Base-by-base conservation (phyloP, 257 asterid genomes). In the Solanum bulbocastanum region DNA sequence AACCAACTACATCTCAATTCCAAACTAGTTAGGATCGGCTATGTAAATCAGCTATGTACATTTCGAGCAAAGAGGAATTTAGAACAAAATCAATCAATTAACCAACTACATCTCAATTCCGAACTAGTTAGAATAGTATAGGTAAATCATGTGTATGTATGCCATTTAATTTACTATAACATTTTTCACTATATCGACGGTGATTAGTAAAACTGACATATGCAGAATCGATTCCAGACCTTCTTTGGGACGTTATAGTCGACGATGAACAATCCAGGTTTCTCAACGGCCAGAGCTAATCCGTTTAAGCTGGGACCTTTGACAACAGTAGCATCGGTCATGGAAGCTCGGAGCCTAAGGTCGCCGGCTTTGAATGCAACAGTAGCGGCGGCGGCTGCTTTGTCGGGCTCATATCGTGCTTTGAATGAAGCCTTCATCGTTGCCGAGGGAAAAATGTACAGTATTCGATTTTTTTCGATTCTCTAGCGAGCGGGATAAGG, bases 221-320 rank as follows among this genome's bases (percentile, higher is more conserved):
- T 9, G 1, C 10, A 27, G 10, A 44, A 36, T 46, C 39, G 15
- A 81, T 4, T 81, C 1, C 25, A 88, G 32, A 96, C 99, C 87
- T 94, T 92, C 88, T 96, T 95, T 87, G 98, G 98, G 69, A 97
- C 98, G 91, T 95, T 92, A 92, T 96, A 96, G 86, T 95, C 98
- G 89, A 97, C 82, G 92, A 94, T 88, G 94, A 97, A 97, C 90
- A 87, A 93, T 52, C 98, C 99, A 13, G 99, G 99, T 86, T 94
- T 96, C 86, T 97, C 98, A 84, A 97, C 88, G 62, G 96, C 96
- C 33, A 97, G 81, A 86, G 94, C 92, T 49, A 97, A 87, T 83
- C 99, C 99, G 88, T 93, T 93, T 90, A 96, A 90, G 93, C 91
- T 89, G 88, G 98, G 99, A 90, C 98, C 99, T 86, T 92, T 90